A percentile compares a stretch with the other conserved stretches of the same genome.
These are phyloP conservation scores for Batkoa obscura DNA, from an alignment of 371 early-diverging fungal species.

Conservation along the genomic window DNA sequence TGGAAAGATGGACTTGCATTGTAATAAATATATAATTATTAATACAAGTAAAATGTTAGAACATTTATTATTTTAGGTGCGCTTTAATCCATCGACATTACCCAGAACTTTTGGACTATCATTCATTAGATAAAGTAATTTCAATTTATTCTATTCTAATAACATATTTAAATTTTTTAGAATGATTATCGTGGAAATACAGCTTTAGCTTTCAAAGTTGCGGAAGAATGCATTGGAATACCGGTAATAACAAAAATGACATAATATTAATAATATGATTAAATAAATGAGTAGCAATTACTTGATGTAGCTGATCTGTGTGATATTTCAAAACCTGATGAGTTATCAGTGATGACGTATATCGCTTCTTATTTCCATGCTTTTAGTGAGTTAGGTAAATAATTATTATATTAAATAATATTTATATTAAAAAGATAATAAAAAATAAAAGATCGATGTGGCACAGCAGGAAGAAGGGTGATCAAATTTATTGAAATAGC, in stretches of 20 bases:
- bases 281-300: conserved; percentile 49
- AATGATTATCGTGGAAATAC: conserved; percentile 67
- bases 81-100: conserved; percentile 93
- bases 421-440: neutral
- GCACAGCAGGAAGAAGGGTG: conserved; percentile 77
- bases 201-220: conserved; percentile 86
- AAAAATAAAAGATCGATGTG: conserved; percentile 41
- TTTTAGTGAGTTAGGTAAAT: conserved; percentile 56
- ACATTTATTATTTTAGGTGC: conserved; percentile 29
- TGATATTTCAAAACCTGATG: conserved; percentile 89
- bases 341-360: conserved; percentile 95
- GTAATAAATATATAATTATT: conserved; percentile 16
- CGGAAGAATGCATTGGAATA: conserved; percentile 73
- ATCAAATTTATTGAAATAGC: conserved; percentile 78
- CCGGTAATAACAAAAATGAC: conserved; percentile 25
- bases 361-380: conserved; percentile 97
- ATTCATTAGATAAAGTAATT: conserved; percentile 48
- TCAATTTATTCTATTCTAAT: neutral
- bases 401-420: neutral
- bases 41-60: no score
- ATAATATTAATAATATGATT: neutral
- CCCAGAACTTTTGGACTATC: conserved; percentile 84
- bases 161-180: conserved; percentile 10
- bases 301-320: conserved; percentile 92
- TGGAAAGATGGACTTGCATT: conserved; percentile 95